Base-by-base conservation (phyloP, 2,329 filamentous ascomycete genomes). In the Paramyrothecium sp. region DNA sequence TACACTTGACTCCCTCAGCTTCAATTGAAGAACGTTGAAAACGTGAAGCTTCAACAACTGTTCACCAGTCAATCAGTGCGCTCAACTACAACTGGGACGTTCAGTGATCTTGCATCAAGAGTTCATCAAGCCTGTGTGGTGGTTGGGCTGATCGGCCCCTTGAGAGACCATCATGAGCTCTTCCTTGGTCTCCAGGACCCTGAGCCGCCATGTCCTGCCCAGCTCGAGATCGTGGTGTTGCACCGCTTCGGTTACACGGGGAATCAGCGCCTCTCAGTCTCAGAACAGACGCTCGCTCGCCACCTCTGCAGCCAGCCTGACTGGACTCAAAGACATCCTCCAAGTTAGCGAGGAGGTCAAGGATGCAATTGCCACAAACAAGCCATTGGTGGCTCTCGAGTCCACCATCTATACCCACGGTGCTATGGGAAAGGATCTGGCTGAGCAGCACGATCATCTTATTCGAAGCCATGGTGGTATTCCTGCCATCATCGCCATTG, bases 381-480 rank as follows among this genome's bases (percentile, higher is more conserved):
- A 86, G 66, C 94, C 95, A 1, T 88, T 99, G 3, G 93, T 99
- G 12, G 95, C 94, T 17, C 82, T 99, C 4, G 95, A 99, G 74
- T 92, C 91, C 2, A 97, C 95, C 4, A 98, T 99, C 65, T 98
- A 99, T 74, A 99, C 95, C 1, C 95, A 99, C 75, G 93, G 92
- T 46, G 87, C 89, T 21, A 80, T 99, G 16, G 91, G 91, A n/a
- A 84, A 86, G 34, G 81, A 83, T 50, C 76, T 85, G 20, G 83
- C 89, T 51, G 82, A 96, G 54, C 92, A 98, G 73, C 84, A 98
- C 58, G 91, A 97, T 69, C 86, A 88, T 13, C 81, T 96, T 46
- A 90, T 98, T 53, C 89, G 95, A 50, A 79, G 81, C 46, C 84
- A 92, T 73, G 95, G 95, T 44, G 92, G 83, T 17, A 83, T 97